phyloP scores from a whole-genome alignment of 495 filamentous ascomycete genomes.

The Platismatia glauca region DNA sequence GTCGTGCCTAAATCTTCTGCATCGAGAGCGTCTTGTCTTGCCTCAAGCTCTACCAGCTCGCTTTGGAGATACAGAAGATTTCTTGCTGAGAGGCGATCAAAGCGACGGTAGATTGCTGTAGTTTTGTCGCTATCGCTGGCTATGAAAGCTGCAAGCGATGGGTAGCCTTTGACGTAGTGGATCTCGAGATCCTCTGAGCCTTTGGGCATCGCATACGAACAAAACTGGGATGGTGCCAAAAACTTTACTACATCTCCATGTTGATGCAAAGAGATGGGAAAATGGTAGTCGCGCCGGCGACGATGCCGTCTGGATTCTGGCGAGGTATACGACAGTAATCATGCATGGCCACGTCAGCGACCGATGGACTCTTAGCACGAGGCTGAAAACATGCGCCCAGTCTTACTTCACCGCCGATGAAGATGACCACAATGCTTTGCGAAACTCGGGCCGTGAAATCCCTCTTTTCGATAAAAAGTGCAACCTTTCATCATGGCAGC shows the following conservation, averaged over 20 bases:
- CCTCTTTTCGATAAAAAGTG: background rate
- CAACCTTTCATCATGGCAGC: background rate
- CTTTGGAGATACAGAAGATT: conserved; percentile 18
- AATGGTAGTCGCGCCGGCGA: background rate
- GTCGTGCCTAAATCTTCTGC: background rate
- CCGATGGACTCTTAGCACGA: background rate
- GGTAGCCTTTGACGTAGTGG: conserved; percentile 11
- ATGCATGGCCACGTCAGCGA: background rate
- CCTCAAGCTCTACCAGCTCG: conserved; percentile 16
- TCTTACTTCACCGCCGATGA: background rate
- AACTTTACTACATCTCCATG: too few species aligned
- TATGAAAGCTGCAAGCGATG: conserved; percentile 12
- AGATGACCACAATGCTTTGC: background rate
- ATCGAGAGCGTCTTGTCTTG: conserved; percentile 11
- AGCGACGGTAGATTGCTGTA: conserved; percentile 13
- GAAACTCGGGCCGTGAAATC: background rate
- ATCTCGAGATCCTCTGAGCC: background rate
- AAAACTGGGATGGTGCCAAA: background rate
- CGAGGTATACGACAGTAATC: background rate
- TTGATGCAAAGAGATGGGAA: background rate
- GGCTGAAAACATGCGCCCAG: background rate
- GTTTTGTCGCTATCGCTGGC: conserved; percentile 16
- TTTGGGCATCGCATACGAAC: background rate
- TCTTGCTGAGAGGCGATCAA: conserved; percentile 18
- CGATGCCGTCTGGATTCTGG: background rate